phyloP scores from a whole-genome alignment of 2,329 filamentous ascomycete genomes.

The Triangularia verruculosa region DNA sequence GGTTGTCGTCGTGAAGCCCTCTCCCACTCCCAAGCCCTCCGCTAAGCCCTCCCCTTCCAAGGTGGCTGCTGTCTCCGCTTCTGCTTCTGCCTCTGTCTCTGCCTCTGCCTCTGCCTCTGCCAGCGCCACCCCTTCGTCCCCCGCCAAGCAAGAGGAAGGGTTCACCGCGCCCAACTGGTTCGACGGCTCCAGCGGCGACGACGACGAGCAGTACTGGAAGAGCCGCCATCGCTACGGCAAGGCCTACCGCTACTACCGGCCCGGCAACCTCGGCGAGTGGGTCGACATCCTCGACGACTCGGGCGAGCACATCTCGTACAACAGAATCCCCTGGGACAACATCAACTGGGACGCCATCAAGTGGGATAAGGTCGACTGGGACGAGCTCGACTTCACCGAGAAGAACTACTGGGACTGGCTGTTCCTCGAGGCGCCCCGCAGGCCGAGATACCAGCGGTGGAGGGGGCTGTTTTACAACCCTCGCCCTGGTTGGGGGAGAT shows the following conservation, averaged over 20 bases:
- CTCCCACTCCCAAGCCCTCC: neutral
- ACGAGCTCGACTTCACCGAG: neutral
- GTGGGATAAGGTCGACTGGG: neutral
- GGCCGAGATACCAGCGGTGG: neutral
- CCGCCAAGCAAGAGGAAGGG: neutral
- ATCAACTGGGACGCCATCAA: neutral
- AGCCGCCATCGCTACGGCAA: neutral
- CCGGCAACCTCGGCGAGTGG: neutral
- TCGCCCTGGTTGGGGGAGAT: neutral
- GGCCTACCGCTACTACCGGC: neutral
- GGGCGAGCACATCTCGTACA: neutral
- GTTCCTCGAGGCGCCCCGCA: neutral
- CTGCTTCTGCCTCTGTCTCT: neutral
- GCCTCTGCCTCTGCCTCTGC: neutral
- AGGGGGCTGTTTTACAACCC: neutral
- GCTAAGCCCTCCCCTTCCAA: neutral
- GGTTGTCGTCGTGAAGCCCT: neutral
- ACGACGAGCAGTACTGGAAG: neutral
- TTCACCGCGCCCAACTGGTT: neutral
- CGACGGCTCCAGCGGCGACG: neutral
- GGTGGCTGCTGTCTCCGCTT: neutral
- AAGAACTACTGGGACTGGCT: neutral
- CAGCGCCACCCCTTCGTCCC: neutral
- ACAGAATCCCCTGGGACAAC: neutral
- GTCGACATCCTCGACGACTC: neutral